Evolutionary conservation across 441 rosid genomes (phyloP), one percentile per base, ranked within the genome.

Genomic region (Lepidium campestre): DNA sequence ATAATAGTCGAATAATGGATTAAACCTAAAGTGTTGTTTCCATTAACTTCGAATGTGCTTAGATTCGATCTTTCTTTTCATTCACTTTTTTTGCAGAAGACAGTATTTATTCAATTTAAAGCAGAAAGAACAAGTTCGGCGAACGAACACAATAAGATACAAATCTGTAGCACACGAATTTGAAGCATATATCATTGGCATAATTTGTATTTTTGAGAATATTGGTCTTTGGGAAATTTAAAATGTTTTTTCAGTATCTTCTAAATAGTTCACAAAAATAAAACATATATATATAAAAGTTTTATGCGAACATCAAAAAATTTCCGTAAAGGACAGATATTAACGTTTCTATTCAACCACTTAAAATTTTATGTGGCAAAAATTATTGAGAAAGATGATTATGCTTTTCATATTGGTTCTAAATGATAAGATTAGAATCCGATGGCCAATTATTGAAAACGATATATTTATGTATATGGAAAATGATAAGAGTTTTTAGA

Each of bases 41-140:
- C 75, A 70, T 54, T 70, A 71, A 39, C 31, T 63, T 37, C 59
- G 65, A 71, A 63, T 63, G 52, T 56, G 65, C 70, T 63, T 63
- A 56, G 44, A 71, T 63, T 55, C 70, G 15, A 56, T 48, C n/a
- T 29, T 53, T 47, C 42, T 37, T 63, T 62, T 13, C 36, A 37
- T 55, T 31, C 58, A 70, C 15, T 36, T 17, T 36, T 17, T 62
- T 23, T 62, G 12, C 40, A 17, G 58, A 55, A 55, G 64, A 54
- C 31, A 54, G 65, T 64, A 56, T 56, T 19, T 64, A 64, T 71
- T 71, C 75, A 56, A 10, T 39, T 56, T 47, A 64, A 71, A 71
- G 70, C 13, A 48, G 65, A 71, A 48, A 57, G 70, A 71, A 71
- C 70, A 71, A 71, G 59, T 71, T 58, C 48, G 52, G 64, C n/a